Evolutionary conservation across 78 protist species (phyloP).

Genomic region (Dictyostelium discoideum): DNA sequence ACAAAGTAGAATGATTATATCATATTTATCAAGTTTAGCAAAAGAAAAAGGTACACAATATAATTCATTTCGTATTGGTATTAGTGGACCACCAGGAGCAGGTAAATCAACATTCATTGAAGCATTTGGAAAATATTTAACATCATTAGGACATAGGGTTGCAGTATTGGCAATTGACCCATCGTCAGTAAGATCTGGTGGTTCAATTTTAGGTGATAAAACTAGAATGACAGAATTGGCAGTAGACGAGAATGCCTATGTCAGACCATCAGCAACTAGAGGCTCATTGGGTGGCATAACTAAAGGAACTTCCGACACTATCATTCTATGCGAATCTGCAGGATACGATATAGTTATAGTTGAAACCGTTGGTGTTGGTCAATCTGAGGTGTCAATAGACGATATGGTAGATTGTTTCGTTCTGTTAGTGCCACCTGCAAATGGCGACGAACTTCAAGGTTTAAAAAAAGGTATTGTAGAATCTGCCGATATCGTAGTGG

Average conservation of each 20-base stretch:
- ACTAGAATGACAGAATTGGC: conserved; percentile 96
- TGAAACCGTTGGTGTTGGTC: conserved; percentile 99
- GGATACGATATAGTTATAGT: conserved; percentile 93
- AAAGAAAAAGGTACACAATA: conserved; percentile 17
- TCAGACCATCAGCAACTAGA: conserved; percentile 94
- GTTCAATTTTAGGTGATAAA: conserved; percentile 97
- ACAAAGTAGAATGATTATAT: conserved; percentile 59
- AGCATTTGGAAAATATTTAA: conserved; percentile 89
- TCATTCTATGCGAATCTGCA: conserved; percentile 92
- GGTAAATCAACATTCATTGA: conserved; percentile 98
- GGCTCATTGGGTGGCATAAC: conserved; percentile 89
- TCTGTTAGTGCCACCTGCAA: conserved; percentile 96
- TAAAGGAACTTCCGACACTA: conserved; percentile 90
- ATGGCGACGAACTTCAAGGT: conserved; percentile 98
- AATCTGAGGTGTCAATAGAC: conserved; percentile 92
- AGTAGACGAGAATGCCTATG: conserved; percentile 87
- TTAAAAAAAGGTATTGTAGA: conserved; percentile 97
- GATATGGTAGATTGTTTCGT: conserved; percentile 93
- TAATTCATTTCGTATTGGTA: conserved; percentile 90
- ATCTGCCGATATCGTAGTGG: conserved; percentile 92
- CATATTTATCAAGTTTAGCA: conserved; percentile 20
- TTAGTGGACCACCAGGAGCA: conserved; percentile 98
- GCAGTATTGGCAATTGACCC: conserved; percentile 98
- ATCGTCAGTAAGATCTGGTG: conserved; percentile 91
- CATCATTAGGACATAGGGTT: conserved; percentile 40